Conservation (phyloP, 202 grass and related monocot species). For the Cymbopogon flexuosus region DNA sequence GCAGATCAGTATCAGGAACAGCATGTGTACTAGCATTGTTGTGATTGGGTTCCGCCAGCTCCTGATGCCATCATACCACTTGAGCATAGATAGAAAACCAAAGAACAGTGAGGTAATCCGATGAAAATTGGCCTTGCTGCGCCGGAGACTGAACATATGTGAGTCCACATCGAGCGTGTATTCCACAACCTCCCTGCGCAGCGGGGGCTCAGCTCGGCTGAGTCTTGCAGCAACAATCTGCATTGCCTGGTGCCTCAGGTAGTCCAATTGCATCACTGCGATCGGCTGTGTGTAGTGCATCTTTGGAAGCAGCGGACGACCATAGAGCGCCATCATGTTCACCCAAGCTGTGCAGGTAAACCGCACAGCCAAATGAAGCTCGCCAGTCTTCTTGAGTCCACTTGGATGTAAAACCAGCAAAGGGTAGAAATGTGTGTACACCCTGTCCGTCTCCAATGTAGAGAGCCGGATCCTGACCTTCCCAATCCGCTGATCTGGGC, state of each 20-base stretch:
- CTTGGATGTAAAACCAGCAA: conserved; percentile 63
- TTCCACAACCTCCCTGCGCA: conserved; percentile 80
- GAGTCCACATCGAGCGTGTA: conserved; percentile 91
- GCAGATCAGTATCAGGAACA: conserved; percentile 90
- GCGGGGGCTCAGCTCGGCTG: conserved; percentile 75
- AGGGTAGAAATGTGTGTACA: conserved; percentile 92
- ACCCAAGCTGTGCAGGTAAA: conserved; percentile 97
- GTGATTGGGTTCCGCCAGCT: conserved; percentile 89
- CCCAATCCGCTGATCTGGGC: conserved; percentile 70
- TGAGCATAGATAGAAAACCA: conserved; percentile 47
- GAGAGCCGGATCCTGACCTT: conserved; percentile 96
- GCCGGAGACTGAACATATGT: conserved; percentile 87
- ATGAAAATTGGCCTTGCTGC: conserved; percentile 91
- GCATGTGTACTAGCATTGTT: conserved; percentile 72
- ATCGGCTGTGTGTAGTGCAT: conserved; percentile 93
- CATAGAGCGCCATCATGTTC: conserved; percentile 88
- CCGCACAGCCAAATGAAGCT: conserved; percentile 80
- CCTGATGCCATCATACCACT: conserved; percentile 74
- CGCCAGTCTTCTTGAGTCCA: conserved; percentile 87
- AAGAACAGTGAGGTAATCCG: conserved; percentile 73
- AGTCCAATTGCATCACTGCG: conserved; percentile 66
- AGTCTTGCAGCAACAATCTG: conserved; percentile 74
- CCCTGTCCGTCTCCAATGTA: conserved; percentile 69
- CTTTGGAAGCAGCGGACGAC: conserved; percentile 71
- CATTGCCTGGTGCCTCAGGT: conserved; percentile 70